These are phyloP conservation scores for Dionaea muscipula DNA, from an alignment of 179 eudicot species.

Conservation along the genomic window DNA sequence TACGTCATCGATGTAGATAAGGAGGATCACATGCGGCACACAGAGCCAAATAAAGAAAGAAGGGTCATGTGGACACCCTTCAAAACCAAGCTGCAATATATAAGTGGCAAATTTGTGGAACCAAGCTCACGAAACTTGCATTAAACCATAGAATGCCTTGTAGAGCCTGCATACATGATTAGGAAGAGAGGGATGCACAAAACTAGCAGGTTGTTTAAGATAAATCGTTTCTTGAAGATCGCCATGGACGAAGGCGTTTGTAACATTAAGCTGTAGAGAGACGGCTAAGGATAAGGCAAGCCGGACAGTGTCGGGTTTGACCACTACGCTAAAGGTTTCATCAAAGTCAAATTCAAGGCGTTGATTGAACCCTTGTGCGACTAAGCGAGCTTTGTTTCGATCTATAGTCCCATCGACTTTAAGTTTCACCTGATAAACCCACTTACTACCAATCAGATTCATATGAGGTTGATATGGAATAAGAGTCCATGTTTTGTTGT, in stretches of 20 bases:
- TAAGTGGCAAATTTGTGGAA: background rate
- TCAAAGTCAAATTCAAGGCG: background rate
- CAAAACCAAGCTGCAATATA: background rate
- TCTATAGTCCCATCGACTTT: background rate
- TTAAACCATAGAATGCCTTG: background rate
- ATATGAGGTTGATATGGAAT: no score
- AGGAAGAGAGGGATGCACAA: background rate
- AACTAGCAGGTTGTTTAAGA: background rate
- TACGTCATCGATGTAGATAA: background rate
- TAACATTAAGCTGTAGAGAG: background rate
- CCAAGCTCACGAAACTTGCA: background rate
- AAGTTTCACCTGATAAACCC: background rate
- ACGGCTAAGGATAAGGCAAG: background rate
- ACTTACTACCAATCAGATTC: background rate
- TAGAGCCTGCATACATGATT: background rate
- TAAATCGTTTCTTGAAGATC: background rate
- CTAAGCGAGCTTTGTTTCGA: background rate
- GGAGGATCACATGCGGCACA: background rate
- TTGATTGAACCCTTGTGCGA: background rate
- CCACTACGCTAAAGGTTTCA: background rate
- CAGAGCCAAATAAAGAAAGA: background rate
- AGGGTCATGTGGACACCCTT: background rate
- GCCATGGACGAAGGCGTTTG: background rate
- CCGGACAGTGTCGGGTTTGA: background rate
- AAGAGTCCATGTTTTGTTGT: background rate